Evolutionary conservation across 805 yeast genomes (phyloP), one percentile per base, ranked within the genome.

Genomic region (Kazachstania taianensis): DNA sequence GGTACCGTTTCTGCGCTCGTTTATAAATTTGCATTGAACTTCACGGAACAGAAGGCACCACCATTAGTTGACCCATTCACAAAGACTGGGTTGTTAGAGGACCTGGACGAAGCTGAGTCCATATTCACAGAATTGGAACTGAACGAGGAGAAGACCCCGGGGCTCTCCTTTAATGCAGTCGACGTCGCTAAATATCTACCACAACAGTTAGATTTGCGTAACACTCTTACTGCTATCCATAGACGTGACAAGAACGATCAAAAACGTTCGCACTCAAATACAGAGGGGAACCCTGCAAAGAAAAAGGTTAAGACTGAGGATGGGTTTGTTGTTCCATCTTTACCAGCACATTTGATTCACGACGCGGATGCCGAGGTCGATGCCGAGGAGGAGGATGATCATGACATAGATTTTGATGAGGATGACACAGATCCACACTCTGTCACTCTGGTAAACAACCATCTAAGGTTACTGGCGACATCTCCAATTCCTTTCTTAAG

Each of bases 1-100:
- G 97, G 97, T 3, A 59, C 67, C 5, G 56, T 81, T 2, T 67
- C 94, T 0, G 67, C 92, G 0, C 57, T 65, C 30, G 67, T 92
- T 8, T 89, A 82, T 52, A 65, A 66, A 31, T 55, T 66, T 8
- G 74, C 78, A 3, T 67, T 92, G 39, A 45, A 57, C 13, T 51
- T 69, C 27, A 64, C 81, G 14, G 96, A 85, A 53, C 66, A 62
- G 43, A 62, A 61, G 33, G 70, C 79, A 5, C 72, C 73, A 6
- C 57, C 56, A n/a, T 40, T 52, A 8, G 43, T 42, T 5, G 52
- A 69, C 38, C 69, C 68, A 7, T 56, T 71, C 26, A 49, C 59
- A 10, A 50, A 63, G 30, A 66, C 76, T 12, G 80, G 77, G 1
- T 47, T 73, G 26, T 60, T 75, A 12, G 66, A 66, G 36, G 78